Evolutionary conservation across 345 rosid genomes (phyloP).

Genomic region (Gossypium turneri): DNA sequence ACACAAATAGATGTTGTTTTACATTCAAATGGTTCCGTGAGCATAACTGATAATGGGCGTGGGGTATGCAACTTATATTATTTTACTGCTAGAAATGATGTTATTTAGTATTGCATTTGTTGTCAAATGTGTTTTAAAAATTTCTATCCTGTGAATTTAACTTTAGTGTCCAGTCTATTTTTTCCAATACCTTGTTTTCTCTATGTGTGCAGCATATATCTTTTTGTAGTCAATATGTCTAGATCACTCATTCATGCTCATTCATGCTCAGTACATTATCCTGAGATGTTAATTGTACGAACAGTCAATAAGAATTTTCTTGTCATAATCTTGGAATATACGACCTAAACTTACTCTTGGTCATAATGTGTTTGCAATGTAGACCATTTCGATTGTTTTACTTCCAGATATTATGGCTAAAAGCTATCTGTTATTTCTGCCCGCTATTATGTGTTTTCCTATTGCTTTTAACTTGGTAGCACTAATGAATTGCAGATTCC

Average conservation of each 20-base stretch:
- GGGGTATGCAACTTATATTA: slow-evolving; percentile 59
- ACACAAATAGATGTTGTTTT: slow-evolving; percentile 64
- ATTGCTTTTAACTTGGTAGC: neutral
- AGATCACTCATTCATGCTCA: neutral
- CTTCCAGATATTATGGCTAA: neutral
- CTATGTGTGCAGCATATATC: neutral
- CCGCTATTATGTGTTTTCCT: slow-evolving; percentile 5
- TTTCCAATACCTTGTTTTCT: neutral
- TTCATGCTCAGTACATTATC: neutral
- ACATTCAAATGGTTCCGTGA: slow-evolving; percentile 72
- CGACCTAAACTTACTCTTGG: neutral
- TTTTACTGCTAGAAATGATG: neutral
- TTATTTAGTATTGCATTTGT: neutral
- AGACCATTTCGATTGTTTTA: neutral
- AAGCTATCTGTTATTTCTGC: neutral
- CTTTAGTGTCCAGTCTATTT: neutral
- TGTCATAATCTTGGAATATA: too few relatives aligned
- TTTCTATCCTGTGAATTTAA: neutral
- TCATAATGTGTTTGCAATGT: neutral
- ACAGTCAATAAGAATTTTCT: neutral
- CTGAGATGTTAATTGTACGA: neutral
- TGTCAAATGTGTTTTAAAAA: neutral
- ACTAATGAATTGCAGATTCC: slow-evolving; percentile 67
- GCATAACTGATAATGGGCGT: slow-evolving; percentile 88
- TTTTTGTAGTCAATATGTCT: neutral